A percentile compares a stretch with the other conserved stretches of the same genome.
Evolutionary conservation across 371 early-diverging fungal species (phyloP).

Genomic region (Mortierella sp.): DNA sequence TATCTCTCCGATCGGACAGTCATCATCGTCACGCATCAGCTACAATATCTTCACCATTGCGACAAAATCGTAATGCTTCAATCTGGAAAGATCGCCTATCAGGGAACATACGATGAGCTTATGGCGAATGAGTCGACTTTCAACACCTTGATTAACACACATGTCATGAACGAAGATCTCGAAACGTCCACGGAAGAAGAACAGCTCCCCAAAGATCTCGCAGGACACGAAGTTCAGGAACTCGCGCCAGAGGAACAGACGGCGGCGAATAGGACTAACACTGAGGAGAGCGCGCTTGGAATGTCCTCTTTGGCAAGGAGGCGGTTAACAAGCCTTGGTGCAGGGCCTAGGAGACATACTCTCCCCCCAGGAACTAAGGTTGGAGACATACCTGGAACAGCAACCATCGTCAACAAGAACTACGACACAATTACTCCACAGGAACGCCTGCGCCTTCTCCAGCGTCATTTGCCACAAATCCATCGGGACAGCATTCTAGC

Average conservation of each 20-base stretch:
- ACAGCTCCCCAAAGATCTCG: no score
- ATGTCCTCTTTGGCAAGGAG: neutral
- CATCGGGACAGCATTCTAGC: slow-evolving; percentile 17
- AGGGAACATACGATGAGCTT: slow-evolving; percentile 68
- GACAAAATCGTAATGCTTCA: slow-evolving; percentile 62
- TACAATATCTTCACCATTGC: slow-evolving; percentile 63
- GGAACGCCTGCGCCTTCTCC: slow-evolving; percentile 21
- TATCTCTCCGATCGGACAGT: slow-evolving; percentile 80
- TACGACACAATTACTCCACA: slow-evolving; percentile 18
- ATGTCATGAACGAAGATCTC: slow-evolving; percentile 59
- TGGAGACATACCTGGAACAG: slow-evolving; percentile 22
- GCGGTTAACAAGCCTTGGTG: neutral
- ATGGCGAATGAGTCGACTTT: slow-evolving; percentile 56
- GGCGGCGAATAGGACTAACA: neutral
- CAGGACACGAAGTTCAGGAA: slow-evolving; percentile 9
- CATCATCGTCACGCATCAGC: slow-evolving; percentile 90
- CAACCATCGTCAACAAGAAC: slow-evolving; percentile 24
- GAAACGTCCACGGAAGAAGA: slow-evolving; percentile 1
- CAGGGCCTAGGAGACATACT: slow-evolving; percentile 22
- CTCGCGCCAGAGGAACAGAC: neutral
- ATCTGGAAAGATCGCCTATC: slow-evolving; percentile 63
- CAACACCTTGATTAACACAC: slow-evolving; percentile 32
- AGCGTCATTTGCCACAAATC: slow-evolving; percentile 22
- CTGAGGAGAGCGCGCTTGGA: slow-evolving; percentile 8
- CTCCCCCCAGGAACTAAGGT: slow-evolving; percentile 25